Conservation (phyloP, 768 basidiomycete genomes). For the Lentinus tigrinus region DNA sequence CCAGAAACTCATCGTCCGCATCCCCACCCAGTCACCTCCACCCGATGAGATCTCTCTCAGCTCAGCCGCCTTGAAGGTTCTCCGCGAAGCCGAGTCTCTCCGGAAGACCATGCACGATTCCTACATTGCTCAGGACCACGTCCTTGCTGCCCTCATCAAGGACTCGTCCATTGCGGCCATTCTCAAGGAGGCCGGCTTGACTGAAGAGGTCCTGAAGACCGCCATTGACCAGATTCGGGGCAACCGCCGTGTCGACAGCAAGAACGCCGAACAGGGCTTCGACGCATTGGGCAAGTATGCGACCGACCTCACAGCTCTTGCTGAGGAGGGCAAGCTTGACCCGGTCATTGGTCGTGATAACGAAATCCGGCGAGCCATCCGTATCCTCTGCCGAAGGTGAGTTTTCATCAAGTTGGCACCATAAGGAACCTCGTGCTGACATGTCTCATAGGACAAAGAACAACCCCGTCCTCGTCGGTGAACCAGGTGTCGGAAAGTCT, state of each 20-base stretch:
- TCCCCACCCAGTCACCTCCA: slow-evolving; percentile 82
- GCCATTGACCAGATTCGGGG: slow-evolving; percentile 80
- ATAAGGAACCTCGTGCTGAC: too few species aligned
- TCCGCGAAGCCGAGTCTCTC: slow-evolving; percentile 72
- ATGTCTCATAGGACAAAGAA: slow-evolving; percentile 76
- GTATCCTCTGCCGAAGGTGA: slow-evolving; percentile 79
- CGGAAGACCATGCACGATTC: slow-evolving; percentile 88
- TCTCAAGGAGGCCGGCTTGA: slow-evolving; percentile 75
- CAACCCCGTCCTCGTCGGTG: slow-evolving; percentile 95
- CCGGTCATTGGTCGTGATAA: slow-evolving; percentile 93
- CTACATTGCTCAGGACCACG: slow-evolving; percentile 91
- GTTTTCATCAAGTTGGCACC: too few species aligned
- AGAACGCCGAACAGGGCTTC: slow-evolving; percentile 87
- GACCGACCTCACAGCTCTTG: slow-evolving; percentile 80
- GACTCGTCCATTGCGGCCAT: slow-evolving; percentile 64
- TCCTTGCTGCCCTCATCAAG: slow-evolving; percentile 82
- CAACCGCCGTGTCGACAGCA: slow-evolving; percentile 81
- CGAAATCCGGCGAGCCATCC: slow-evolving; percentile 82
- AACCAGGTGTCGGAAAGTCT: slow-evolving; percentile 95
- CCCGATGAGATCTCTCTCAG: slow-evolving; percentile 78
- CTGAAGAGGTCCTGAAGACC: slow-evolving; percentile 68
- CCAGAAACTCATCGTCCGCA: slow-evolving; percentile 73
- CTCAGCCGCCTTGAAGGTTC: slow-evolving; percentile 53
- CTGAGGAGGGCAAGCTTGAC: slow-evolving; percentile 92
- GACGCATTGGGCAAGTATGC: slow-evolving; percentile 91